A percentile compares a stretch with the other conserved stretches of the same genome.
Conservation (phyloP, 495 filamentous ascomycete species). For the Aspergillus cavernicola region DNA sequence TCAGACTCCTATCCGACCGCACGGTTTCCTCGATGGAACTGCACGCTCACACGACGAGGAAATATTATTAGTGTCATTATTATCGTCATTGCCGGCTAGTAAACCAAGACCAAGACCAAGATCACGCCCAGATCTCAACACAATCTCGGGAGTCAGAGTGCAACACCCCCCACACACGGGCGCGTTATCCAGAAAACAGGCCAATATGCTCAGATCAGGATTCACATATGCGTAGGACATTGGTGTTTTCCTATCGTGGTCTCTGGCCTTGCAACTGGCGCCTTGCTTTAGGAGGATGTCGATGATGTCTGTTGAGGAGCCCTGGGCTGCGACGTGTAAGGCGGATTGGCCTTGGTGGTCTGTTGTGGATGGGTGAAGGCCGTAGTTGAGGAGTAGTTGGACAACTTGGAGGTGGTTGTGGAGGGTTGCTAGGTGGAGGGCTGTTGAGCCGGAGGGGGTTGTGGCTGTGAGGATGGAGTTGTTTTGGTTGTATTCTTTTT, state of each 20-base stretch:
- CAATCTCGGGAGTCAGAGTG: slow-evolving; percentile 8
- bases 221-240: slow-evolving; percentile 16
- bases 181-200: slow-evolving; percentile 1
- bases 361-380: background rate
- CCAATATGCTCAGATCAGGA: background rate
- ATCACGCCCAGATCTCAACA: background rate
- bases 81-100: no score
- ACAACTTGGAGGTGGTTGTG: background rate
- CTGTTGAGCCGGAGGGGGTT: slow-evolving; percentile 1
- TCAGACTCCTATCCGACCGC: no score
- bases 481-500: background rate
- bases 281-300: background rate
- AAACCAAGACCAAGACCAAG: no score
- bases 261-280: background rate
- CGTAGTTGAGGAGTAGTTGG: slow-evolving; percentile 1
- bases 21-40: no score
- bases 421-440: slow-evolving; percentile 9
- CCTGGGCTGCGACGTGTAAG: slow-evolving; percentile 10
- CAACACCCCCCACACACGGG: slow-evolving; percentile 3
- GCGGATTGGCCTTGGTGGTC: slow-evolving; percentile 9
- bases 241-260: slow-evolving; percentile 4
- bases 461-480: slow-evolving; percentile 1
- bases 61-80: no score
- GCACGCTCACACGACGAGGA: no score
- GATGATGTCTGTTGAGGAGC: background rate